Percentiles rank a stretch among this genome's conserved stretches.
These are phyloP conservation scores for Podaxis carcinomalis DNA, from an alignment of 768 basidiomycete species.

Conservation along the genomic window DNA sequence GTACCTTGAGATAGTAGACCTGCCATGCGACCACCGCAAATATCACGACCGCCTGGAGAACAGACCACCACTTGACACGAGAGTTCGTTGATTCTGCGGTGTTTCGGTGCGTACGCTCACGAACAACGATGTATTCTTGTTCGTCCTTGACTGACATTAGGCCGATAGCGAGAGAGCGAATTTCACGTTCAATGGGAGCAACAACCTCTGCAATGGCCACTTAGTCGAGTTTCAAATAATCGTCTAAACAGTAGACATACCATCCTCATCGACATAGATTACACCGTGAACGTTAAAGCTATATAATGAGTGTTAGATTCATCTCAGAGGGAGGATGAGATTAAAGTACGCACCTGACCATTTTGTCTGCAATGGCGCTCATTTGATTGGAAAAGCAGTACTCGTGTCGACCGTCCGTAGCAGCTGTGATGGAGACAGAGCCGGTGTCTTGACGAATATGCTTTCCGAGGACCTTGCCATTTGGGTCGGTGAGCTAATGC, in stretches of 20 bases:
- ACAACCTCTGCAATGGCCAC: conserved; percentile 55
- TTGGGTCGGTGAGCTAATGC: conserved; percentile 76
- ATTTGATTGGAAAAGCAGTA: conserved; percentile 99
- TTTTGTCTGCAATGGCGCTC: conserved; percentile 94
- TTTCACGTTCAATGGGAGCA: conserved; percentile 95
- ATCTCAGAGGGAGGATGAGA: background rate
- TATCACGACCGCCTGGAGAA: conserved; percentile 82
- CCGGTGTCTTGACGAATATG: conserved; percentile 89
- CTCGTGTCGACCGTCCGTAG: conserved; percentile 81
- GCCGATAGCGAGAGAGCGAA: conserved; percentile 76
- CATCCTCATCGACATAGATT: conserved; percentile 89
- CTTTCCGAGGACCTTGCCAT: conserved; percentile 61
- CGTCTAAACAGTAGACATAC: conserved; percentile 32
- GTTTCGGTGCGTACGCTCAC: conserved; percentile 89
- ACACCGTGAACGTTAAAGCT: conserved; percentile 99
- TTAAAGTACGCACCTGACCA: conserved; percentile 65
- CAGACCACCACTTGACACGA: conserved; percentile 99
- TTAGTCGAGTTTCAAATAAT: background rate
- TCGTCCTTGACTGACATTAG: conserved; percentile 93
- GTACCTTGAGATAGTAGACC: conserved; percentile 91
- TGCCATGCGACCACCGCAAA: conserved; percentile 95
- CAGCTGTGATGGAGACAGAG: conserved; percentile 81
- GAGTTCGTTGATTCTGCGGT: conserved; percentile 92
- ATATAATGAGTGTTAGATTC: conserved; percentile 4
- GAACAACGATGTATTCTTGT: conserved; percentile 96